Evolutionary conservation across 2,329 filamentous ascomycete species (phyloP).

Genomic region (Penicillium nordicum): DNA sequence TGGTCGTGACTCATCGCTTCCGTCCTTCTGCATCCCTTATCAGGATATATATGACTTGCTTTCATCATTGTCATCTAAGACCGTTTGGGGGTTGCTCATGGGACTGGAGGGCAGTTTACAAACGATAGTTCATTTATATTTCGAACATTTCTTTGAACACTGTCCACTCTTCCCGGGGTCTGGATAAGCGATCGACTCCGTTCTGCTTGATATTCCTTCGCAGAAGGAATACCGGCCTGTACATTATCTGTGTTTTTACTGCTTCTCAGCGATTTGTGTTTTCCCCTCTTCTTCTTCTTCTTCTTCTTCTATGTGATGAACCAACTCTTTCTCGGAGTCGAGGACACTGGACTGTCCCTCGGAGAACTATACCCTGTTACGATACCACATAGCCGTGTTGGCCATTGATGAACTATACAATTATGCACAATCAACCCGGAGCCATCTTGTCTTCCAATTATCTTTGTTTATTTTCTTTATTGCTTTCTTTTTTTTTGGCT

Average conservation of each 20-base stretch:
- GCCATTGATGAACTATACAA: conserved; percentile 10
- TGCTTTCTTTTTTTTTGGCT: too few species aligned
- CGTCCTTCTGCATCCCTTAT: neutral
- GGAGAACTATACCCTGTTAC: conserved; percentile 7
- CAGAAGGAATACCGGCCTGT: conserved; percentile 8
- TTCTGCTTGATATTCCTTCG: conserved; percentile 4
- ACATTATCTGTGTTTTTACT: conserved; percentile 3
- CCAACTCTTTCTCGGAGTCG: conserved; percentile 1
- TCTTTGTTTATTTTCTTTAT: neutral
- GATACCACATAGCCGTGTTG: conserved; percentile 9
- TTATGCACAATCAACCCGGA: neutral
- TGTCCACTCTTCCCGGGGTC: conserved; percentile 1
- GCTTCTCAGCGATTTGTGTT: conserved; percentile 2
- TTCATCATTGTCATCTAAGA: conserved; percentile 7
- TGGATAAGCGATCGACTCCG: neutral
- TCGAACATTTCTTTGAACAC: neutral
- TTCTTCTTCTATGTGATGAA: neutral
- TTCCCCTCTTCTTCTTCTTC: neutral
- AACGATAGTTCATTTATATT: conserved; percentile 16
- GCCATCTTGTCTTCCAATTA: neutral
- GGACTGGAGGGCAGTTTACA: conserved; percentile 15
- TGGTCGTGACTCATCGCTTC: neutral
- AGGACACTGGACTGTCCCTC: conserved; percentile 4
- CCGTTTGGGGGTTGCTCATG: conserved; percentile 12
- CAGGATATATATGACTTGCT: neutral